These are phyloP conservation scores for Ramularia endophylla DNA, from an alignment of 2,329 filamentous ascomycete species.

Conservation along the genomic window DNA sequence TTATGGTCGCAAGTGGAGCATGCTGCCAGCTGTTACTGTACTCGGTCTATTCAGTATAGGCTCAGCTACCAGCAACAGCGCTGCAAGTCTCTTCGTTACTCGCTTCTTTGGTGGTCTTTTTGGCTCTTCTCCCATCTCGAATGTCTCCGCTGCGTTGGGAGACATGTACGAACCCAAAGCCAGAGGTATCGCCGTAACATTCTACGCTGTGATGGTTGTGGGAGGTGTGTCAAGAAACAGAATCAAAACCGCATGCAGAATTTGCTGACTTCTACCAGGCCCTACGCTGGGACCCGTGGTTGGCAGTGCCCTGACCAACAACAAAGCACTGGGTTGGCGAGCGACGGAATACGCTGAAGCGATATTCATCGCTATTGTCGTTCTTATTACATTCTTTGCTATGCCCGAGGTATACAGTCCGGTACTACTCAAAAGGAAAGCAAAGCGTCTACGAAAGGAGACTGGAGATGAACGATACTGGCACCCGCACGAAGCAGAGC, in stretches of 20 bases:
- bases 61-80: conserved; percentile 36
- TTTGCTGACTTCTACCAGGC: conserved; percentile 12
- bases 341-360: conserved; percentile 36
- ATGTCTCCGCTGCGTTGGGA: conserved; percentile 40
- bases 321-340: conserved; percentile 32
- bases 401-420: conserved; percentile 38
- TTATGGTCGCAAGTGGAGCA: conserved; percentile 40
- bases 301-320: conserved; percentile 35
- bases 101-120: conserved; percentile 44
- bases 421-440: conserved; percentile 36
- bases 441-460: conserved; percentile 32
- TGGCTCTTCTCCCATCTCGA: conserved; percentile 38
- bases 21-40: conserved; percentile 39
- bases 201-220: conserved; percentile 38
- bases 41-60: conserved; percentile 44
- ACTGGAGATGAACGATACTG: conserved; percentile 36
- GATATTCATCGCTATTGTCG: conserved; percentile 33
- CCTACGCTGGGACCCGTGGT: conserved; percentile 39
- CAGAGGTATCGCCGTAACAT: conserved; percentile 35
- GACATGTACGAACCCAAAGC: conserved; percentile 38
- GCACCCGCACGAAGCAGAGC: conserved; percentile 42
- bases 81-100: conserved; percentile 34
- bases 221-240: conserved; percentile 35
- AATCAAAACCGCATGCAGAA: conserved; percentile 3
- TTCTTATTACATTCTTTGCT: conserved; percentile 25